Evolutionary conservation across 2,329 filamentous ascomycete species (phyloP).

Genomic region (Zasmidium angulare): DNA sequence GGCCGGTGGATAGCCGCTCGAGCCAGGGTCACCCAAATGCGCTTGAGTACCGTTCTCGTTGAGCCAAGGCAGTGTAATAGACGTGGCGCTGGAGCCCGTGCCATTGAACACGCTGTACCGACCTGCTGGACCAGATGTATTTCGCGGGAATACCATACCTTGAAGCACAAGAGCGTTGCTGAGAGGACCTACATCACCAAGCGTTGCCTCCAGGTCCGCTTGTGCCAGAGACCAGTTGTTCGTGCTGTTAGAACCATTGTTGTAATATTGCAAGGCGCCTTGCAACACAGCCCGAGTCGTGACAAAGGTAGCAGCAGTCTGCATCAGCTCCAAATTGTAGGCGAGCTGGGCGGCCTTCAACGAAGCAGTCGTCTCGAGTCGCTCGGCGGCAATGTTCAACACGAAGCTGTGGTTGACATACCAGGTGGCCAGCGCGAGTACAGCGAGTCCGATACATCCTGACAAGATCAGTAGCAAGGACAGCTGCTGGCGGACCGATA

Average conservation of each 20-base stretch:
- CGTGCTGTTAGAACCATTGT: conserved; percentile 48
- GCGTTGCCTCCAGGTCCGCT: conserved; percentile 69
- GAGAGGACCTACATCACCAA: conserved; percentile 52
- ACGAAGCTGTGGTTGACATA: conserved; percentile 63
- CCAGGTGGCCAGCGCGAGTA: conserved; percentile 77
- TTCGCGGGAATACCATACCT: conserved; percentile 68
- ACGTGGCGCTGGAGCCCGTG: conserved; percentile 53
- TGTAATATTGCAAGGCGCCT: conserved; percentile 50
- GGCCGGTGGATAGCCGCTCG: conserved; percentile 67
- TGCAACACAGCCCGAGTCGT: conserved; percentile 62
- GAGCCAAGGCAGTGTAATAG: conserved; percentile 62
- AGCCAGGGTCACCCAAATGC: conserved; percentile 58
- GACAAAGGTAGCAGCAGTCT: conserved; percentile 71
- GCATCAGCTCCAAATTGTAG: conserved; percentile 74
- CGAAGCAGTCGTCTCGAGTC: conserved; percentile 75
- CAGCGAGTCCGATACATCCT: conserved; percentile 70
- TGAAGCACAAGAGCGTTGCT: conserved; percentile 63
- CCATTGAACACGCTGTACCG: conserved; percentile 62
- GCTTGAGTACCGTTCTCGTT: conserved; percentile 59
- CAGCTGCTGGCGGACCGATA: conserved; percentile 86
- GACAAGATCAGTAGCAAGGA: conserved; percentile 74
- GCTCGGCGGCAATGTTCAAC: conserved; percentile 53
- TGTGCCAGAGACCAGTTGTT: conserved; percentile 62
- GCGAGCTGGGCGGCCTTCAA: conserved; percentile 85
- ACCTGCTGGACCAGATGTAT: conserved; percentile 55